These are phyloP conservation scores for Capronia americana DNA, from an alignment of 2,329 filamentous ascomycete species.

Conservation along the genomic window DNA sequence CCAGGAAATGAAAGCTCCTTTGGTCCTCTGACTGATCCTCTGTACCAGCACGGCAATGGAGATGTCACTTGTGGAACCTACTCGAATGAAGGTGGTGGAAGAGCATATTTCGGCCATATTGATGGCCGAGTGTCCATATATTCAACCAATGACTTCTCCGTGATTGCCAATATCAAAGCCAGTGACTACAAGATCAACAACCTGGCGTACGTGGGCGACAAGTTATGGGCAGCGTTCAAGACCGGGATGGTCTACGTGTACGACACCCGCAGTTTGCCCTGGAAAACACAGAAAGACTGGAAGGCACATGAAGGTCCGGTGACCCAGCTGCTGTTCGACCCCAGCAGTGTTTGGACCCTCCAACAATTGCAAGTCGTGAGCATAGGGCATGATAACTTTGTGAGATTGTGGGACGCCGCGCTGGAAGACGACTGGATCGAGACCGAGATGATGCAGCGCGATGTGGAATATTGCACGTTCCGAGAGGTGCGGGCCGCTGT, in stretches of 20 bases:
- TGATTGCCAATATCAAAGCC: conserved; percentile 79
- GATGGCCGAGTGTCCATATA: conserved; percentile 97
- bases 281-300: conserved; percentile 94
- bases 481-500: conserved; percentile 79
- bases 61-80: conserved; percentile 86
- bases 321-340: conserved; percentile 76
- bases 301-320: conserved; percentile 85
- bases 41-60: conserved; percentile 75
- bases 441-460: conserved; percentile 80
- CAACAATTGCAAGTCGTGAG: conserved; percentile 85
- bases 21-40: conserved; percentile 57
- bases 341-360: conserved; percentile 81
- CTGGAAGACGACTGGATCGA: conserved; percentile 96
- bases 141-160: conserved; percentile 76
- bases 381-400: conserved; percentile 82
- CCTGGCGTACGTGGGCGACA: conserved; percentile 77
- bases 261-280: conserved; percentile 80
- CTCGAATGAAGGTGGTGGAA: conserved; percentile 74
- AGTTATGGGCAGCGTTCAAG: conserved; percentile 93
- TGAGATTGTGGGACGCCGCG: conserved; percentile 90
- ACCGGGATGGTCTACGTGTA: conserved; percentile 94
- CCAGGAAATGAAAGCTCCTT: conserved; percentile 76
- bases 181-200: conserved; percentile 96
- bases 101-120: conserved; percentile 86
- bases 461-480: conserved; percentile 84